These are phyloP conservation scores for Podospora bellae-mahoneyi DNA, from an alignment of 495 filamentous ascomycete genomes.

Conservation along the genomic window DNA sequence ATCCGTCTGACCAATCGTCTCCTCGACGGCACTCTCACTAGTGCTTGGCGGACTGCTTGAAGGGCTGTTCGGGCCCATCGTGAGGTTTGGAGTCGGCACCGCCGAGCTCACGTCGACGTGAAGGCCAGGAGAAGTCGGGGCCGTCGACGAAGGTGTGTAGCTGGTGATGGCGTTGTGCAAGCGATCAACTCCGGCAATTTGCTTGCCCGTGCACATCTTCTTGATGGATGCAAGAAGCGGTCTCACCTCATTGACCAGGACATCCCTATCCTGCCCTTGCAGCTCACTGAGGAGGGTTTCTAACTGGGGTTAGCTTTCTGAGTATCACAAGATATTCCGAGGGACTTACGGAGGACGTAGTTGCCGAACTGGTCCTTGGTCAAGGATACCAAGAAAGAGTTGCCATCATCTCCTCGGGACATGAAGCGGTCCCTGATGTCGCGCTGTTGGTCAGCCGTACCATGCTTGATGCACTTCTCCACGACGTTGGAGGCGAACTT, in stretches of 20 bases:
- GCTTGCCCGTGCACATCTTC: constrained; percentile 71
- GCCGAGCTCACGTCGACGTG: constrained; percentile 50
- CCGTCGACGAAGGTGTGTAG: constrained; percentile 22
- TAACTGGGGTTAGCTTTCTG: constrained; percentile 34
- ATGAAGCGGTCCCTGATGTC: constrained; percentile 68
- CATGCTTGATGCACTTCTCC: constrained; percentile 83
- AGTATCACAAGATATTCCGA: no score
- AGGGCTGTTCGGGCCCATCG: constrained; percentile 61
- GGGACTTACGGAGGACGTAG: constrained; percentile 88
- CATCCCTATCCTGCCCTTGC: constrained; percentile 54
- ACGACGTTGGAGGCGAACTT: constrained; percentile 98
- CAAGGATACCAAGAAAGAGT: constrained; percentile 64
- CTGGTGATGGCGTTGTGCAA: constrained; percentile 31
- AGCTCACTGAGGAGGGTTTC: constrained; percentile 57
- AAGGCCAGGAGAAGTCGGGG: constrained; percentile 36
- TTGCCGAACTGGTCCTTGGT: constrained; percentile 94
- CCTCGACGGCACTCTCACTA: constrained; percentile 52
- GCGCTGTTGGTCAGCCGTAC: constrained; percentile 63
- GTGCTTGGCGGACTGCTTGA: constrained; percentile 62
- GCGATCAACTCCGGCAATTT: constrained; percentile 68
- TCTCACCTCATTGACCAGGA: constrained; percentile 68
- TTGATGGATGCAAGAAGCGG: constrained; percentile 70
- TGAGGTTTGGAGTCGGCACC: constrained; percentile 56
- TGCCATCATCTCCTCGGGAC: constrained; percentile 57
- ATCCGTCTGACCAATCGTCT: constrained; percentile 13